These are phyloP conservation scores for Sporothrix brunneoviolacea DNA, from an alignment of 2,329 filamentous ascomycete species.

Conservation along the genomic window DNA sequence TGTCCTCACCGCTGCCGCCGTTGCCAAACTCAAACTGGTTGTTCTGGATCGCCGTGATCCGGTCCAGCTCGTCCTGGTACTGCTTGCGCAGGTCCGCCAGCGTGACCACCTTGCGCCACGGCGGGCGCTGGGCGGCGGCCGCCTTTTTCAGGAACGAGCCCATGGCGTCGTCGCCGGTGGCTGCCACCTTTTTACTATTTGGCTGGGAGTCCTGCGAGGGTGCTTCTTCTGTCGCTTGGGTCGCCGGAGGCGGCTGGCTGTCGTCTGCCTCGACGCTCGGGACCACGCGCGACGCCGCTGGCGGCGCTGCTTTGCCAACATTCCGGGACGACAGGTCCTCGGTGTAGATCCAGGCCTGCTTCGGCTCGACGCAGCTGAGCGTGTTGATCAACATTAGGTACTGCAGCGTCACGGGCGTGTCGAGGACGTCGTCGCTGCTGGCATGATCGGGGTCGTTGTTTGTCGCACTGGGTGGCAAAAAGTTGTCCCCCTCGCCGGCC, in stretches of 20 bases:
- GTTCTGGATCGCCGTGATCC: conserved; percentile 78
- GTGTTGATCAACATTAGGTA: conserved; percentile 92
- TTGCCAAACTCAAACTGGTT: conserved; percentile 75
- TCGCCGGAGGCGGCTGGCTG: neutral
- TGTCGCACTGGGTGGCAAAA: conserved; percentile 22
- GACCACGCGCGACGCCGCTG: neutral
- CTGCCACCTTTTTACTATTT: neutral
- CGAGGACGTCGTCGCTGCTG: conserved; percentile 48
- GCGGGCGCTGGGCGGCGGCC: conserved; percentile 19
- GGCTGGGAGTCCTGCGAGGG: neutral
- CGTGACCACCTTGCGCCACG: conserved; percentile 71
- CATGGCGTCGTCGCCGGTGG: conserved; percentile 16
- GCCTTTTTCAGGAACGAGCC: conserved; percentile 22
- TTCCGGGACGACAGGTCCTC: conserved; percentile 33
- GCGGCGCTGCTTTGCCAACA: too few relatives aligned
- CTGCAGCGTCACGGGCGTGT: conserved; percentile 62
- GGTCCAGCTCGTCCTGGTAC: conserved; percentile 85
- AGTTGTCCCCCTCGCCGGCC: conserved; percentile 52
- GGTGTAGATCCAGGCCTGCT: conserved; percentile 75
- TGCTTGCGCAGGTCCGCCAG: conserved; percentile 79
- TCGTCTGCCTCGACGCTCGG: neutral
- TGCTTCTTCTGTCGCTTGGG: neutral
- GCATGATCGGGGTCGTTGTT: conserved; percentile 4
- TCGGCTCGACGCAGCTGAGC: conserved; percentile 73
- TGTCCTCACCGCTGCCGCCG: conserved; percentile 36